Evolutionary conservation across 768 basidiomycete genomes (phyloP), one percentile per base, ranked within the genome.

Genomic region (Leccinum variicolor): DNA sequence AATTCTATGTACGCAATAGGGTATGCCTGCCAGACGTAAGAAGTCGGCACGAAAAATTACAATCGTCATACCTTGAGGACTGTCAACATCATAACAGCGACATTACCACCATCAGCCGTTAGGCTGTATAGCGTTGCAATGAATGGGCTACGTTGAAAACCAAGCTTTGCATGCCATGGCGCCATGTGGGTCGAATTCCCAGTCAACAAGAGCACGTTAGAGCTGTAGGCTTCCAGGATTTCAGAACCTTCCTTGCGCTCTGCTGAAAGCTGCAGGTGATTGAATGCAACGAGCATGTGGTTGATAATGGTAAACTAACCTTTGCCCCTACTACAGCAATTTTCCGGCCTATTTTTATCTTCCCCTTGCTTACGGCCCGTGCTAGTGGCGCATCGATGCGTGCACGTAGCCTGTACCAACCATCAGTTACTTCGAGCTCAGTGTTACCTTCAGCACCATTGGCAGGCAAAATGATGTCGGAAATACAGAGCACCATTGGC

Each of bases 391-490:
- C 73, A 71, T 98, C 97, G 13, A 92, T 77, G 48, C 79, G 79
- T 0, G 93, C 90, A 14, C 85, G 83, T 7, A 98, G 77, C 28
- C 86, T 77, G 66, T 99, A 99, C 97, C 97, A 99, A 14, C 97
- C 97, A 68, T 99, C 97, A 1, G 94, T 94, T n/a, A 98, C 75
- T 72, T 98, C 97, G 6, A 99, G 73, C 61, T 86, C 82, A 0
- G 75, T 75, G 29, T 79, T 74, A 1, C 79, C 75, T 25, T 74
- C 70, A 3, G 73, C 57, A 3, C 70, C 71, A 19, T 62, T 62
- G 31, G 78, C 68, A 7, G 78, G 74, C 84, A 84, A 87, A 6
- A 73, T 73, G 36, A 98, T 84, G 28, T 81, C 80, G 2, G 92
- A 89, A 2, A 99, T 80, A 66, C 90, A 91, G 4, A 99, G 79